phyloP scores from a whole-genome alignment of 2,329 filamentous ascomycete genomes.

The Apiospora pterosperma region DNA sequence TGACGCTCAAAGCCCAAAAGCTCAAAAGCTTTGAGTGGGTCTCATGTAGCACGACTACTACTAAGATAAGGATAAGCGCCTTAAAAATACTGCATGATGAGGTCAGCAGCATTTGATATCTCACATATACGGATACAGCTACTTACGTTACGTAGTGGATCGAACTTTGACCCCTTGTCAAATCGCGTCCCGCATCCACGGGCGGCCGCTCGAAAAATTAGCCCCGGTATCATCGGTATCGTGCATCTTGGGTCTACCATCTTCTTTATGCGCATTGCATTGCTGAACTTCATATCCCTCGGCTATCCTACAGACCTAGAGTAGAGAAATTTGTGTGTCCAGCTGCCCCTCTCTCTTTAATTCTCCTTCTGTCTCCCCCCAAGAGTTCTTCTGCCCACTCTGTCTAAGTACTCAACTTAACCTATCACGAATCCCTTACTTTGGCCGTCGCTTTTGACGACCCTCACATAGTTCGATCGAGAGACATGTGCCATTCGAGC shows the following conservation, averaged over 20 bases:
- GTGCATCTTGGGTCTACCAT: background rate
- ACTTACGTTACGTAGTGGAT: background rate
- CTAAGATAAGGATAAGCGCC: too few relatives aligned
- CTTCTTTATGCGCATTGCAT: background rate
- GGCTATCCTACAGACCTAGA: background rate
- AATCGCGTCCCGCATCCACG: background rate
- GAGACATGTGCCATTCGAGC: background rate
- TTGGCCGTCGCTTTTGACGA: background rate
- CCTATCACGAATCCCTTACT: background rate
- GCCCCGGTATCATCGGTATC: constrained; percentile 1
- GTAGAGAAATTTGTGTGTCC: background rate
- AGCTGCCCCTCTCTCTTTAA: background rate
- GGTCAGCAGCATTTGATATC: background rate
- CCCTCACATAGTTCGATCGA: background rate
- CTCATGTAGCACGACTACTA: too few relatives aligned
- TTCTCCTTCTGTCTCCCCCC: background rate
- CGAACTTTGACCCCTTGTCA: background rate
- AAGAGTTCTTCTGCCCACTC: background rate
- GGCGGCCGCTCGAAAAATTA: constrained; percentile 9
- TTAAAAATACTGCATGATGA: background rate
- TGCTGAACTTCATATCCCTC: background rate
- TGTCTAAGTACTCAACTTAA: background rate
- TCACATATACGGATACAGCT: too few relatives aligned
- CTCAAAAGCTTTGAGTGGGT: background rate
- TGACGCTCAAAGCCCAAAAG: background rate